Conservation (phyloP, 345 rosid species). For the rapeseed (Brassica napus) region Da-Ae NC_063438.1:991001-991500, state of each 20-base stretch:
- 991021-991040: neutral
- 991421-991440: neutral
- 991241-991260: neutral
- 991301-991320: neutral
- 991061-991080: neutral
- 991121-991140: neutral
- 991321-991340: neutral
- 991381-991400: too few species aligned
- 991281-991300: neutral
- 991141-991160: neutral
- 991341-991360: neutral
- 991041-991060: neutral
- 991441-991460: neutral
- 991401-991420: neutral
- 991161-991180: neutral
- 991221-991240: neutral
- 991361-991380: neutral
- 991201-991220: neutral
- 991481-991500: neutral
- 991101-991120: neutral
- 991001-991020: neutral
- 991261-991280: neutral
- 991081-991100: neutral
- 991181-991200: neutral
- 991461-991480: neutral